phyloP scores from a whole-genome alignment of 768 basidiomycete genomes.

The Neoboletus magnificus region DNA sequence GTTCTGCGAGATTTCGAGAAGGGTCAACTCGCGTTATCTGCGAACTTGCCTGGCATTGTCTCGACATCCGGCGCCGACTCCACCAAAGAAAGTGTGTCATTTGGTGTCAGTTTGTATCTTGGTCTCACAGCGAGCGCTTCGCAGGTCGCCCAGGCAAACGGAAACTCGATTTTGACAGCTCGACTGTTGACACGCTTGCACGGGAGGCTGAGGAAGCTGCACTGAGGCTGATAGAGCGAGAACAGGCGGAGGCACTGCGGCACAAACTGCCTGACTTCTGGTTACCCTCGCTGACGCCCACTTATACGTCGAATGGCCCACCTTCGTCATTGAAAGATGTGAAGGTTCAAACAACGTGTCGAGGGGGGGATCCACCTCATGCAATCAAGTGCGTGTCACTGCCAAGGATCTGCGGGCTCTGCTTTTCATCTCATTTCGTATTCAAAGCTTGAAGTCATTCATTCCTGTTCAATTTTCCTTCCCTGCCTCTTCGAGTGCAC shows the following conservation, averaged over 20 bases:
- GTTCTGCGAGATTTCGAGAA: slow-evolving; percentile 89
- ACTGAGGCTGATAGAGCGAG: slow-evolving; percentile 73
- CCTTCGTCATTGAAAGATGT: slow-evolving; percentile 72
- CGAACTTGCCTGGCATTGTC: slow-evolving; percentile 30
- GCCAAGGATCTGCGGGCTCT: background rate
- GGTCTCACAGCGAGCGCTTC: background rate
- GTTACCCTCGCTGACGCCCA: slow-evolving; percentile 92
- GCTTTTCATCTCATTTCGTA: slow-evolving; percentile 3
- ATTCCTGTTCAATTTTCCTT: slow-evolving; percentile 78
- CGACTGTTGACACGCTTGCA: slow-evolving; percentile 66
- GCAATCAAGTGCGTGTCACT: slow-evolving; percentile 58
- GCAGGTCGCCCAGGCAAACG: slow-evolving; percentile 68
- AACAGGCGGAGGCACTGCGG: slow-evolving; percentile 81
- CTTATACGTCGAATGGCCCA: slow-evolving; percentile 57
- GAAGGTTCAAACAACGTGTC: slow-evolving; percentile 86
- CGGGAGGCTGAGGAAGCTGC: slow-evolving; percentile 88
- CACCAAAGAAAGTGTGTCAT: slow-evolving; percentile 35
- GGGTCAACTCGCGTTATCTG: slow-evolving; percentile 72
- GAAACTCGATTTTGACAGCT: slow-evolving; percentile 80
- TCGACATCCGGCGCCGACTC: slow-evolving; percentile 38
- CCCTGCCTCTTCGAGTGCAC: slow-evolving; percentile 35
- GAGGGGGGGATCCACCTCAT: slow-evolving; percentile 77
- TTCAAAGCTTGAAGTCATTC: slow-evolving; percentile 71
- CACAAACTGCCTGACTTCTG: slow-evolving; percentile 96
- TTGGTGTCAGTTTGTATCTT: background rate